A percentile compares a stretch with the other conserved stretches of the same genome.
phyloP scores from a whole-genome alignment of 2,329 filamentous ascomycete genomes.

The Pyrenochaeta sp. region DNA sequence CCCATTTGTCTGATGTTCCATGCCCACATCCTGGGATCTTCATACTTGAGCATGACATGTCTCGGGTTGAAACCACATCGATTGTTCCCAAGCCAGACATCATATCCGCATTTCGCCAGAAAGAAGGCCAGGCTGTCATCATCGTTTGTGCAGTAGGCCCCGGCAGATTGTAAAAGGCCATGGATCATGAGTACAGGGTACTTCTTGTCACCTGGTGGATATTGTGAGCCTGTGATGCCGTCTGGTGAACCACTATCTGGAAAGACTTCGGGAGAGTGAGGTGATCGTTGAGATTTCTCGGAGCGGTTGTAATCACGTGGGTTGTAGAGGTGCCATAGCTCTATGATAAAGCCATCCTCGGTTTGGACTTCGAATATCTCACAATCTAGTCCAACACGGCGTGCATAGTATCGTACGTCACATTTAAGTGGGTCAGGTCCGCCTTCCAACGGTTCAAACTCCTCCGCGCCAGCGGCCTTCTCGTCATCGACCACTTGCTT shows the following conservation, averaged over 20 bases:
- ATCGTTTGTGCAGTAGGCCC: constrained; percentile 89
- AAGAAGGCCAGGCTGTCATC: constrained; percentile 91
- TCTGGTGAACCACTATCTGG: constrained; percentile 43
- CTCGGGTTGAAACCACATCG: constrained; percentile 84
- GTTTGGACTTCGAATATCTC: constrained; percentile 87
- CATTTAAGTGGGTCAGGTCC: constrained; percentile 80
- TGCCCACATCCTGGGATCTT: constrained; percentile 91
- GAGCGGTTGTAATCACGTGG: constrained; percentile 73
- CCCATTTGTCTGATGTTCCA: constrained; percentile 98
- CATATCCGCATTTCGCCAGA: constrained; percentile 89
- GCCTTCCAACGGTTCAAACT: constrained; percentile 79
- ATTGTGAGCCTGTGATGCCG: constrained; percentile 35
- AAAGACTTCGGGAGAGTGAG: constrained; percentile 71
- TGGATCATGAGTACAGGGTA: constrained; percentile 90
- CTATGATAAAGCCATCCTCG: constrained; percentile 91
- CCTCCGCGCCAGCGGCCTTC: constrained; percentile 52
- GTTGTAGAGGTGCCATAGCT: constrained; percentile 89
- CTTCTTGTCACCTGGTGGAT: constrained; percentile 60
- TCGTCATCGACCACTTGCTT: constrained; percentile 53
- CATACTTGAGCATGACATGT: constrained; percentile 74
- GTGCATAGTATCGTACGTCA: constrained; percentile 85
- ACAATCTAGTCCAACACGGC: constrained; percentile 84
- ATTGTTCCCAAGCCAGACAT: constrained; percentile 96
- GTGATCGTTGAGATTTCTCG: constrained; percentile 58
- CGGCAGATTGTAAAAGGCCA: constrained; percentile 85